phyloP scores from a whole-genome alignment of 1,284 basidiomycete species.

The Pholiota adiposa region DNA sequence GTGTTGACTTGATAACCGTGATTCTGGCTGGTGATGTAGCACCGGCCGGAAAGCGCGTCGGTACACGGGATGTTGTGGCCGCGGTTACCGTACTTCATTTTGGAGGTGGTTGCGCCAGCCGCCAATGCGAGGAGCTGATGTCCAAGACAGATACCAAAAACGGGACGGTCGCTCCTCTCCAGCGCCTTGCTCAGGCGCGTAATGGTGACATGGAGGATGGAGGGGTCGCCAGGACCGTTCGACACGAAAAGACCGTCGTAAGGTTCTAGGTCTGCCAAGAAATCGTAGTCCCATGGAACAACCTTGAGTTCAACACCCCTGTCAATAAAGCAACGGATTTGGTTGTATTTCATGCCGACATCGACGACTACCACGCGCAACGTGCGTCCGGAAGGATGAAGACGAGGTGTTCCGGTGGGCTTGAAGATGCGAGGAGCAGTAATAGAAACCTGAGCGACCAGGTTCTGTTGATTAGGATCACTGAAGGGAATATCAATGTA shows the following conservation, averaged over 20 bases:
- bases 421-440: conserved; percentile 74
- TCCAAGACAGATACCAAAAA: conserved; percentile 99
- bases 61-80: conserved; percentile 99
- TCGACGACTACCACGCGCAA: conserved; percentile 92
- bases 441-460: conserved; percentile 91
- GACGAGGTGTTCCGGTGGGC: conserved; percentile 56
- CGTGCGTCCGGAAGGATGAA: conserved; percentile 82
- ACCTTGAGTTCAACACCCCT: conserved; percentile 97
- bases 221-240: conserved; percentile 98
- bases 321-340: conserved; percentile 94
- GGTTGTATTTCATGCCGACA: conserved; percentile 99
- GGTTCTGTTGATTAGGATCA: conserved; percentile 90
- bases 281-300: conserved; percentile 97
- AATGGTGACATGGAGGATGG: conserved; percentile 81
- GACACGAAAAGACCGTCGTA: conserved; percentile 98
- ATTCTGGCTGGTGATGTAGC: conserved; percentile 99
- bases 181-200: conserved; percentile 75
- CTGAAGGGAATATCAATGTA: conserved; percentile 84
- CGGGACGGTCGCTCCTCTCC: conserved; percentile 77
- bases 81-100: conserved; percentile 99
- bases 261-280: conserved; percentile 74
- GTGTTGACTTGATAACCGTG: conserved; percentile 98
- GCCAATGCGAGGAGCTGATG: conserved; percentile 97
- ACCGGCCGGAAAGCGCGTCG: conserved; percentile 90
- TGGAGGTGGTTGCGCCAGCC: conserved; percentile 91